Evolutionary conservation across 768 basidiomycete genomes (phyloP).

Genomic region (Kwoniella botswanensis): DNA sequence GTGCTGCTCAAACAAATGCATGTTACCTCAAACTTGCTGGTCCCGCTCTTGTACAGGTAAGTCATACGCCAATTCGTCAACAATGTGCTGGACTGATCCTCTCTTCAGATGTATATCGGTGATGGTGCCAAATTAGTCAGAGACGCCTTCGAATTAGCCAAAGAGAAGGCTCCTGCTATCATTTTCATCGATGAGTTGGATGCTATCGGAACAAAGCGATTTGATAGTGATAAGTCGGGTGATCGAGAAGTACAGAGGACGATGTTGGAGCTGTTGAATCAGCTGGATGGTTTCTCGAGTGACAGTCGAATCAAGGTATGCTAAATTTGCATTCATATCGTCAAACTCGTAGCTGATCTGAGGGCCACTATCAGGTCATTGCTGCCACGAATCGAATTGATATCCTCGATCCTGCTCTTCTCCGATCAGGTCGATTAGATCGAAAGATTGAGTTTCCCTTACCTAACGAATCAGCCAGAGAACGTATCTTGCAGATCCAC

Average conservation of each 20-base stretch:
- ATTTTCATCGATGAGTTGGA: slow-evolving; percentile 99
- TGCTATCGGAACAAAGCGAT: slow-evolving; percentile 98
- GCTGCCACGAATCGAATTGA: slow-evolving; percentile 99
- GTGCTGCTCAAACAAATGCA: slow-evolving; percentile 96
- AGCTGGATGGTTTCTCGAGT: slow-evolving; percentile 95
- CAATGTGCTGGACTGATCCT: not conserved
- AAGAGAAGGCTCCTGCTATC: slow-evolving; percentile 97
- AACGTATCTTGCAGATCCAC: slow-evolving; percentile 94
- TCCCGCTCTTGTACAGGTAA: slow-evolving; percentile 85
- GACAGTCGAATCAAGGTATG: slow-evolving; percentile 94
- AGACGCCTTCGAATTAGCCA: slow-evolving; percentile 96
- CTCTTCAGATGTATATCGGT: slow-evolving; percentile 87
- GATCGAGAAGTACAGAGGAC: slow-evolving; percentile 99
- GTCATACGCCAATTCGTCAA: slow-evolving; percentile 8
- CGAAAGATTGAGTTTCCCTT: slow-evolving; percentile 98
- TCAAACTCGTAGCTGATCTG: not conserved
- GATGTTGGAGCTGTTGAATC: slow-evolving; percentile 98
- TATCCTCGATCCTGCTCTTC: slow-evolving; percentile 95
- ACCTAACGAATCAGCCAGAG: slow-evolving; percentile 94
- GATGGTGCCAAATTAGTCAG: slow-evolving; percentile 98
- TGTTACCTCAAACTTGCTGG: slow-evolving; percentile 98
- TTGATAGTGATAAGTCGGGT: slow-evolving; percentile 98
- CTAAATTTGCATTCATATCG: not conserved
- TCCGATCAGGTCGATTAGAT: slow-evolving; percentile 95
- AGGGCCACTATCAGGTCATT: slow-evolving; percentile 74